Base-by-base conservation (phyloP, 768 basidiomycete species). In the Cystofilobasidium bisporidii region DNA sequence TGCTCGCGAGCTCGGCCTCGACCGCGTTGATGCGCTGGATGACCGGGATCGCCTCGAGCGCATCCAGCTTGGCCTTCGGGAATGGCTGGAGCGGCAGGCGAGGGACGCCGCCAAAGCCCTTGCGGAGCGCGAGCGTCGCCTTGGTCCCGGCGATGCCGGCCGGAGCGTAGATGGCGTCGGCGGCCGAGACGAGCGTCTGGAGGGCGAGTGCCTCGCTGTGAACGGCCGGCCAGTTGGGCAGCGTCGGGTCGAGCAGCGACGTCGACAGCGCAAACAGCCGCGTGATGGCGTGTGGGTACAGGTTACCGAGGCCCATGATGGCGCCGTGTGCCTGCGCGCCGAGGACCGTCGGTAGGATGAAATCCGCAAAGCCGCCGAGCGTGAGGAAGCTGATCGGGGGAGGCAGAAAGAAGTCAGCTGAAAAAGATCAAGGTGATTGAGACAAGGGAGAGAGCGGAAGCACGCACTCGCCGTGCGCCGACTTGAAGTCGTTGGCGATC, bases 311-410 rank as follows among this genome's bases (percentile, higher is more conserved):
- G 56, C 91, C 91, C 40, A 88, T 91, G 75, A 94, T 94, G 58
- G 89, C 90, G 57, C 92, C 92, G 72, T 92, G 86, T 2, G 82
- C 90, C 70, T 73, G 65, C 32, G 85, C 84, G 36, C 82, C 86
- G 73, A 84, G 85, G 2, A 83, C 76, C 9, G 89, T 83, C 4
- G 91, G 84, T 40, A 87, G 79, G 67, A 94, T 75, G 77, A 91
- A 90, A 79, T 96, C 92, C 69, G 82, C 80, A 76, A 83, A 96
- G 12, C 91, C 92, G 47, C 89, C 90, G 26, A 92, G 80, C 40
- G 91, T 88, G 58, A 91, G 79, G 81, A 96, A 94, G 33, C 75
- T 73, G 65, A 5, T 5, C 36, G 36, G 36, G 36, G 12, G 36
- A 5, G n/a, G n/a, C n/a, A n/a, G 36, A 36, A 36, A 36, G 36